These are phyloP conservation scores for Ormosia emarginata DNA, from an alignment of 306 rosid species.

Conservation along the genomic window DNA sequence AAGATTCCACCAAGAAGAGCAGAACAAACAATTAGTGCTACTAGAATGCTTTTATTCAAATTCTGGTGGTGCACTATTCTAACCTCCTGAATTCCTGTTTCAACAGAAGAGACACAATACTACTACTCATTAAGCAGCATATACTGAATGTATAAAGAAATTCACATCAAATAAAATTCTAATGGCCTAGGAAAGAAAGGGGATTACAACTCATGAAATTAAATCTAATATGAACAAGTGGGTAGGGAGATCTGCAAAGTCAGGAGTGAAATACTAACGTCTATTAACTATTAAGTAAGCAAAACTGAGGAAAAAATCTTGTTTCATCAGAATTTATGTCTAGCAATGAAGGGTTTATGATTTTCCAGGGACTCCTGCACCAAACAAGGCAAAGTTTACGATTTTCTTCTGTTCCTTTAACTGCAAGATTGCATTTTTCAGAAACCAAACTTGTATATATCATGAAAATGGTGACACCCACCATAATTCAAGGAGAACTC, in stretches of 20 bases:
- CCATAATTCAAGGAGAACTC: neutral
- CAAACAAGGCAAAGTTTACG: neutral
- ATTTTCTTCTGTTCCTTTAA: neutral
- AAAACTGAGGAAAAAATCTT: neutral
- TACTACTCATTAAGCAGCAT: conserved; percentile 6
- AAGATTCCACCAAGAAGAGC: conserved; percentile 63
- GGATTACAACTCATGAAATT: neutral
- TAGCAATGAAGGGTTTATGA: neutral
- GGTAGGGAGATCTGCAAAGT: neutral
- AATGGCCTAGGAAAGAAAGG: neutral
- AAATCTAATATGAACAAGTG: neutral
- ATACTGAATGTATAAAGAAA: neutral
- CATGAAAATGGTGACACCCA: neutral
- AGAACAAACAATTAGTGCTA: conserved; percentile 67
- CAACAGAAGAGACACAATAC: conserved; percentile 1
- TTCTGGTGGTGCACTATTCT: conserved; percentile 60
- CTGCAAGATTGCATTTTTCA: conserved; percentile 17
- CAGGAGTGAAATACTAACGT: neutral
- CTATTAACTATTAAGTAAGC: neutral
- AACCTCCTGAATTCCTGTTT: conserved; percentile 51
- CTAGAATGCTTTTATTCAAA: conserved; percentile 64
- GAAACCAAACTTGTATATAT: conserved; percentile 2
- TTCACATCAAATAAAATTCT: neutral
- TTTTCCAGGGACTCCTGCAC: neutral
- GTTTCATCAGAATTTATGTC: conserved; percentile 18